Conservation (phyloP, 1,139 yeast genomes). For the Magnusiomyces paraingens region DNA sequence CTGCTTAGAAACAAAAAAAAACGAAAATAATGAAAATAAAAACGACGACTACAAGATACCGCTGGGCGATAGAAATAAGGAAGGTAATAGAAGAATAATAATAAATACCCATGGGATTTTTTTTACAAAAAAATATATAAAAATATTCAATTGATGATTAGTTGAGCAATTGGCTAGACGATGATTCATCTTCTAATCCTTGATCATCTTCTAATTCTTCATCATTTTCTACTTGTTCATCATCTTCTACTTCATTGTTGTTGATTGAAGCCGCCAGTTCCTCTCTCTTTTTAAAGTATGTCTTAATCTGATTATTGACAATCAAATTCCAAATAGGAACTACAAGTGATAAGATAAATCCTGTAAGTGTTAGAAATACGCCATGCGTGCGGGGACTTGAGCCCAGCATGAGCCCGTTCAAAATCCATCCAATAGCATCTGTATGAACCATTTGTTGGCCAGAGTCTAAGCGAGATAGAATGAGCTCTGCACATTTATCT, state of each 20-base stretch:
- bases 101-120: not conserved
- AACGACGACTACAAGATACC: not conserved
- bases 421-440: slow-evolving; percentile 78
- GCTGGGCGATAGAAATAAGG: not conserved
- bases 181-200: no score
- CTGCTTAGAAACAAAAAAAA: not conserved
- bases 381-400: slow-evolving; percentile 59
- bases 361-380: slow-evolving; percentile 35
- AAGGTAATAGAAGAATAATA: not conserved
- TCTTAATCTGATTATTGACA: slow-evolving; percentile 49
- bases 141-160: not conserved
- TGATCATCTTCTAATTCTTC: not conserved
- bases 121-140: not conserved
- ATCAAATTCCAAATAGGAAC: slow-evolving; percentile 57
- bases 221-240: no score
- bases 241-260: not conserved
- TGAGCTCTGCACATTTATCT: slow-evolving; percentile 56
- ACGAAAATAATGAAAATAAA: not conserved
- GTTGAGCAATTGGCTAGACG: no score
- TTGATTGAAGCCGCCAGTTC: not conserved
- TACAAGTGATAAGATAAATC: slow-evolving; percentile 47
- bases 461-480: slow-evolving; percentile 48
- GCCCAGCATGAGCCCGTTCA: slow-evolving; percentile 66
- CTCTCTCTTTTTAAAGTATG: slow-evolving; percentile 38
- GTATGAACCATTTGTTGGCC: slow-evolving; percentile 79